Evolutionary conservation across 768 basidiomycete species (phyloP).

Genomic region (Suillus paluster): DNA sequence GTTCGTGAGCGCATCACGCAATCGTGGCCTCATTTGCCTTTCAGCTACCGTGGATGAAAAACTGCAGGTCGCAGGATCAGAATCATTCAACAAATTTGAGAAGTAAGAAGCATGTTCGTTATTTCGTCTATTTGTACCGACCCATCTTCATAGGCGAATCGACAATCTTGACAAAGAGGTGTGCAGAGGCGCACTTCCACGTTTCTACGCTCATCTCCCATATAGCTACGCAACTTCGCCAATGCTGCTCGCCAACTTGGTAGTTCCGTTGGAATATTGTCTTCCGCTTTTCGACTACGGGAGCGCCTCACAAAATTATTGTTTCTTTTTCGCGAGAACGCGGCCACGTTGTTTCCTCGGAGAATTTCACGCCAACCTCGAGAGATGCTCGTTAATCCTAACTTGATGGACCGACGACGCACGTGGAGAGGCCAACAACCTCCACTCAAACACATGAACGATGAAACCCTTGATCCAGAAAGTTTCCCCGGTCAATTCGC

Average conservation of each 20-base stretch:
- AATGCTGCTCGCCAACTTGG: conserved; percentile 60
- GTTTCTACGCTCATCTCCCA: conserved; percentile 16
- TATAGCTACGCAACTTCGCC: conserved; percentile 54
- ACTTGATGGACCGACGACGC: conserved; percentile 35
- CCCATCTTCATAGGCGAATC: conserved; percentile 40
- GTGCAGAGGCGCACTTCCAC: conserved; percentile 16
- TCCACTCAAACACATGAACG: conserved; percentile 41
- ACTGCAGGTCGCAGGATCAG: conserved; percentile 52
- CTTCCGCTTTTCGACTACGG: conserved; percentile 55
- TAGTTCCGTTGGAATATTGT: conserved; percentile 59
- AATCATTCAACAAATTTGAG: conserved; percentile 52
- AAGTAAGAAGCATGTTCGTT: conserved; percentile 35
- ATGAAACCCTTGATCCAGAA: conserved; percentile 51
- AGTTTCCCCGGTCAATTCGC: conserved; percentile 51
- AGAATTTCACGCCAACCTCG: conserved; percentile 45
- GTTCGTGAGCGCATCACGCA: conserved; percentile 14
- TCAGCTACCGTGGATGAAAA: conserved; percentile 54
- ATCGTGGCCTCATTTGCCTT: conserved; percentile 15
- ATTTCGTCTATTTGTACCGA: conserved; percentile 11
- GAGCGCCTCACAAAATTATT: conserved; percentile 55
- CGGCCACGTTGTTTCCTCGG: conserved; percentile 59
- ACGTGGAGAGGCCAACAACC: conserved; percentile 41
- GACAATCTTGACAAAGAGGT: conserved; percentile 53
- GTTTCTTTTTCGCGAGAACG: conserved; percentile 57
- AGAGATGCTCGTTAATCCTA: conserved; percentile 43